phyloP scores from a whole-genome alignment of 1,284 basidiomycete genomes.

The Leucoagaricus sp. region DNA sequence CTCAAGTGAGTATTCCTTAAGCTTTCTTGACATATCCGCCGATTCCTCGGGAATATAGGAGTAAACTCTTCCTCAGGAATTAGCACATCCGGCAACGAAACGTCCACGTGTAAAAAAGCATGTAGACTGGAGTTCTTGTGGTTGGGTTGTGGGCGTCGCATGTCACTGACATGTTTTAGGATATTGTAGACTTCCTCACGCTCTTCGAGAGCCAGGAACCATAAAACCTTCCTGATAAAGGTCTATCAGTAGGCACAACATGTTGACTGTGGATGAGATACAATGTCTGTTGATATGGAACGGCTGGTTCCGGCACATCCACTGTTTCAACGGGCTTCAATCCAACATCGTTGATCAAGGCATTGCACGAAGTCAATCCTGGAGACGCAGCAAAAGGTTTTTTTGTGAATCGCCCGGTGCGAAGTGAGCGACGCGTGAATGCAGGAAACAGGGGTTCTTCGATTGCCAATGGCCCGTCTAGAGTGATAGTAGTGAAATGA shows the following conservation, averaged over 20 bases:
- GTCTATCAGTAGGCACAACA: neutral
- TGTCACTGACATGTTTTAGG: constrained; percentile 8
- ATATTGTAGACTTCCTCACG: constrained; percentile 1
- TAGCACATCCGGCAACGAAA: no score
- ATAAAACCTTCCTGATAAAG: constrained; percentile 1
- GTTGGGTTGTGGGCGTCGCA: constrained; percentile 8
- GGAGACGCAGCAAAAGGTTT: neutral
- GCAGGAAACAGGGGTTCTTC: constrained; percentile 2
- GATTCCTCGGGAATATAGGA: constrained; percentile 10
- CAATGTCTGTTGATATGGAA: constrained; percentile 8
- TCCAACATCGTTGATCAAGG: neutral
- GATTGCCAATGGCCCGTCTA: neutral
- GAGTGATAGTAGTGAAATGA: neutral
- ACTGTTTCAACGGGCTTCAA: neutral
- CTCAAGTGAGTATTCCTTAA: neutral
- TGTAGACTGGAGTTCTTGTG: neutral
- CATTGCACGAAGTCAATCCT: neutral
- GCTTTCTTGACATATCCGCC: neutral
- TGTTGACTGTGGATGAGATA: neutral
- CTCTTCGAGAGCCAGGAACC: constrained; percentile 4
- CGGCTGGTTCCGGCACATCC: constrained; percentile 2
- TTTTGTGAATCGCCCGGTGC: neutral
- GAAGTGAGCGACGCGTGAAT: constrained; percentile 2
- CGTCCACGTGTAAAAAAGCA: constrained; percentile 3
- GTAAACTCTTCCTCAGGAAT: neutral